phyloP scores from a whole-genome alignment of 1,284 basidiomycete genomes.

The Malassezia yamatoensis region DNA sequence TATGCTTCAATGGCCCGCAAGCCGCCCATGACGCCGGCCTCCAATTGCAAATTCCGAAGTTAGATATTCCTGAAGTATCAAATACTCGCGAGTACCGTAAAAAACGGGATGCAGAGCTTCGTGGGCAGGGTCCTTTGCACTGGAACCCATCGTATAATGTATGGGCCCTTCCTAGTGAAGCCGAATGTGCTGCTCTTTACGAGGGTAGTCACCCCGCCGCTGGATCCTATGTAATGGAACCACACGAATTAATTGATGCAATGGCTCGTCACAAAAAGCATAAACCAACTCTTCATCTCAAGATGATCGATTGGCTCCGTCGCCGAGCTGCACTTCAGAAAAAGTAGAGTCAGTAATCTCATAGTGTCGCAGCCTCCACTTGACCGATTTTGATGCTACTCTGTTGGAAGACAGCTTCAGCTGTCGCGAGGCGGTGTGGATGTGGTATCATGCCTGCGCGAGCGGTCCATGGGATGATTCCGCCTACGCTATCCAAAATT shows the following conservation, averaged over 20 bases:
- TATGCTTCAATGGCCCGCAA: conserved; percentile 32
- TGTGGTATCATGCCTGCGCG: not conserved
- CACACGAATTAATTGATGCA: conserved; percentile 22
- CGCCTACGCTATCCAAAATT: not conserved
- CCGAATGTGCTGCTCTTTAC: conserved; percentile 35
- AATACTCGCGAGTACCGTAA: conserved; percentile 19
- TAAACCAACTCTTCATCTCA: conserved; percentile 27
- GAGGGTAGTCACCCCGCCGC: conserved; percentile 38
- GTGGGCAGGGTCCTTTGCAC: conserved; percentile 31
- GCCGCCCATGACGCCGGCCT: conserved; percentile 29
- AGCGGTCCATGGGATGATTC: not conserved
- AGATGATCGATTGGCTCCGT: conserved; percentile 29
- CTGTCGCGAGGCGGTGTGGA: not conserved
- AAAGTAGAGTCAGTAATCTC: not conserved
- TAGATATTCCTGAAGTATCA: conserved; percentile 19
- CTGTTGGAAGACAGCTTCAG: not conserved
- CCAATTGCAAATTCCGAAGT: conserved; percentile 22
- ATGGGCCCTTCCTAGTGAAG: conserved; percentile 41
- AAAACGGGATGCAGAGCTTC: conserved; percentile 23
- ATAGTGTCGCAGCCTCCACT: not conserved
- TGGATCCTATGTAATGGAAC: conserved; percentile 25
- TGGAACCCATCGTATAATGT: conserved; percentile 38
- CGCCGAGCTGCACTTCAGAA: not conserved
- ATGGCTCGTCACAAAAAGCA: conserved; percentile 27
- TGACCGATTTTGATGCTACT: not conserved